Evolutionary conservation across 164 flowering plant species (phyloP), one percentile per base, ranked within the genome.

Genomic region (Buxus sempervirens): DNA sequence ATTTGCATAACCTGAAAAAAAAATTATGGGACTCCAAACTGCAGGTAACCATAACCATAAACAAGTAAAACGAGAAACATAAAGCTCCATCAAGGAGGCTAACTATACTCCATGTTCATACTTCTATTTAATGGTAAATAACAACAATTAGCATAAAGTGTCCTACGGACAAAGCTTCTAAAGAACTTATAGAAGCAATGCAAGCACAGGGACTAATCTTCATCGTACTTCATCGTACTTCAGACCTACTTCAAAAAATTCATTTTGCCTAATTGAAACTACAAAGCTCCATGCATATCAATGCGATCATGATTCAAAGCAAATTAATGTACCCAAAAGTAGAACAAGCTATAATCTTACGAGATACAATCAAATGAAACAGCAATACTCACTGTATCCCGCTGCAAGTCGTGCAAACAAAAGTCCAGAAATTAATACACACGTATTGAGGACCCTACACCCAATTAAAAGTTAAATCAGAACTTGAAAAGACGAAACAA

Each of bases 401-500:
- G 70, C 98, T 88, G 82, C 98, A 90, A 45, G 87, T 76, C 27
- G 68, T 85, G 58, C 98, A 92, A 36, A 90, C 78, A 64, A 92
- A 92, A 21, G 95, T 88, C 98, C 96, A 92, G 71, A 92, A 92
- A 70, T 83, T 89, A 25, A 89, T 84, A 70, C 98, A 92, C 3
- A 89, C 98, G 76, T 90, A 92, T 74, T 92, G 96, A 26, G 96
- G 98, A 59, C 93, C 98, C 98, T 90, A 91, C 79, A 78, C n/a
- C 65, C 7, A 57, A 61, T 42, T 54, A 6, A 51, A 16, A 32
- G 38, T 7, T 32, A 32, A n/a, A 32, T 32, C 38, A 32, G 38
- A 32, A 32, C 38, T 32, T 32, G 38, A 63, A 66, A 23, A 63
- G 62, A 58, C 32, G 10, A 10, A 38, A 64, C 23, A 9, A 18